Conservation (phyloP, 768 basidiomycete species). For the Inosperma sp. region DNA sequence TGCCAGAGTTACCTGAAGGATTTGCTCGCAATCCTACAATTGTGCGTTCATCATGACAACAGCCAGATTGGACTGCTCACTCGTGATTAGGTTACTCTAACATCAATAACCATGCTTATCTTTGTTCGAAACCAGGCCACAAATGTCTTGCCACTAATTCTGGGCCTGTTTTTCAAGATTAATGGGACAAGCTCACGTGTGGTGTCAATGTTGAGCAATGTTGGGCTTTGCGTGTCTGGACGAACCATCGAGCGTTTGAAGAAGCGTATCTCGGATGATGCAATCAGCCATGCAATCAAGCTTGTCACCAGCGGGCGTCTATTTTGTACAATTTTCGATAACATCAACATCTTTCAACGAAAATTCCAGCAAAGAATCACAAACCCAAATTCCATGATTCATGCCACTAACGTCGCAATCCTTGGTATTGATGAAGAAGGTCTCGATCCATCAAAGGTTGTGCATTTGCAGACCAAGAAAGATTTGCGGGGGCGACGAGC, state of each 20-base stretch:
- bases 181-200: constrained; percentile 27
- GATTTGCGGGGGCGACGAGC: constrained; percentile 14
- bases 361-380: constrained; percentile 28
- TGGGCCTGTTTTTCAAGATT: constrained; percentile 30
- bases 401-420: constrained; percentile 21
- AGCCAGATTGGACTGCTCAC: constrained; percentile 3
- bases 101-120: no score
- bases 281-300: constrained; percentile 18
- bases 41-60: constrained; percentile 12
- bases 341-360: constrained; percentile 31
- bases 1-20: constrained; percentile 11
- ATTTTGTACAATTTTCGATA: constrained; percentile 27
- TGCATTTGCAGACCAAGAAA: constrained; percentile 13
- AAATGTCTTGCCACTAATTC: constrained; percentile 25
- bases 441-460: constrained; percentile 5
- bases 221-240: constrained; percentile 24
- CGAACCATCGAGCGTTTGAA: constrained; percentile 27
- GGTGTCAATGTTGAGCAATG: constrained; percentile 25
- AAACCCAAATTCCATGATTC: constrained; percentile 27
- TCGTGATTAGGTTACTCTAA: not conserved
- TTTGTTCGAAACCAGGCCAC: constrained; percentile 27
- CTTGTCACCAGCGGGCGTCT: constrained; percentile 20
- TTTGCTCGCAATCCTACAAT: constrained; percentile 23
- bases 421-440: not conserved
- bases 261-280: constrained; percentile 24